These are phyloP conservation scores for Chytriomyces sp. DNA, from an alignment of 192 early-diverging fungal genomes.

Conservation along the genomic window DNA sequence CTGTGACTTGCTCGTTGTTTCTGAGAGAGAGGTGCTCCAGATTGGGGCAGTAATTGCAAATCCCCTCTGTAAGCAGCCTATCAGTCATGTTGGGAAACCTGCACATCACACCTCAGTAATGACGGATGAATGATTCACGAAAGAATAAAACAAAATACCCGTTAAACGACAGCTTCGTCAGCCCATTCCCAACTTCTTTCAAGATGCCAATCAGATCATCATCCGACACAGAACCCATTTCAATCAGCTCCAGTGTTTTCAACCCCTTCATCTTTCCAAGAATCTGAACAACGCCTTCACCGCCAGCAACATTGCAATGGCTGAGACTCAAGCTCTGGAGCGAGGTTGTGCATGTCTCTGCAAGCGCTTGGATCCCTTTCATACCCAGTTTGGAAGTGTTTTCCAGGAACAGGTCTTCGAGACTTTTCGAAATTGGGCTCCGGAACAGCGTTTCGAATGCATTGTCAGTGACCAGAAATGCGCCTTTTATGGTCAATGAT, in stretches of 20 bases:
- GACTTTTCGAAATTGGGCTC: slow-evolving; percentile 23
- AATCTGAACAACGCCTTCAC: slow-evolving; percentile 43
- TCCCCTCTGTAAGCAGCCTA: slow-evolving; percentile 56
- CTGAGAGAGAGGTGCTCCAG: slow-evolving; percentile 68
- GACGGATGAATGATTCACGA: not conserved
- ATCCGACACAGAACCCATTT: slow-evolving; percentile 56
- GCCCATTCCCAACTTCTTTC: slow-evolving; percentile 38
- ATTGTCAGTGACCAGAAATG: slow-evolving; percentile 67
- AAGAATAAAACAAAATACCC: slow-evolving; percentile 48
- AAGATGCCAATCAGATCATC: slow-evolving; percentile 54
- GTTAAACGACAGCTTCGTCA: slow-evolving; percentile 58
- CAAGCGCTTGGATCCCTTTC: slow-evolving; percentile 28
- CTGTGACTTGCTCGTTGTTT: slow-evolving; percentile 66
- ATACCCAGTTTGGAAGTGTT: slow-evolving; percentile 46
- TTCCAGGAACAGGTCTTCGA: slow-evolving; percentile 49
- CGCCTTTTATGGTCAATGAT: slow-evolving; percentile 69
- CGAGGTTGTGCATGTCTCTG: slow-evolving; percentile 27
- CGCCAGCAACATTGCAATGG: slow-evolving; percentile 61
- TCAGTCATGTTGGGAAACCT: slow-evolving; percentile 57
- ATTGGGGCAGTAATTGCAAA: slow-evolving; percentile 60
- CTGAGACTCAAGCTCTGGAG: slow-evolving; percentile 59
- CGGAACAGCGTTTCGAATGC: slow-evolving; percentile 68
- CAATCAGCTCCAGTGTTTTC: slow-evolving; percentile 44
- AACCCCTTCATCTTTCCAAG: slow-evolving; percentile 50
- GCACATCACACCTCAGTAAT: not conserved